These are phyloP conservation scores for Pachyrhizus erosus DNA, from an alignment of 306 rosid genomes.

Conservation along the genomic window DNA sequence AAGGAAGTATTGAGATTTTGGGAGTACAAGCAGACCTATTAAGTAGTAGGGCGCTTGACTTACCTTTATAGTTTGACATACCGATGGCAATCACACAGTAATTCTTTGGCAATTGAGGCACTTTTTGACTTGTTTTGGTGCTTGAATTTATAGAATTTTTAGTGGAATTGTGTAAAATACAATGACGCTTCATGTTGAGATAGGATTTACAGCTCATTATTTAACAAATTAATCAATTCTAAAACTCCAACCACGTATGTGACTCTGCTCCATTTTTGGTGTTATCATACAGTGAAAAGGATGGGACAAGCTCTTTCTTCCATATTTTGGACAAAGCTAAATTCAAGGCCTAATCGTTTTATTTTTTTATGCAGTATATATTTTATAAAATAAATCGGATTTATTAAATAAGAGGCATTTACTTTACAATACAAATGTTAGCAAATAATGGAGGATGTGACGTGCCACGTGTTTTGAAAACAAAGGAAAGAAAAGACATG, in stretches of 20 bases:
- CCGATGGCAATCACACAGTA: background rate
- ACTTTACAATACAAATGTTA: background rate
- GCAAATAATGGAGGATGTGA: conserved; percentile 16
- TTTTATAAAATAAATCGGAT: background rate
- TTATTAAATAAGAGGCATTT: background rate
- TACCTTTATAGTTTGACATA: background rate
- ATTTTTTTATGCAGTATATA: background rate
- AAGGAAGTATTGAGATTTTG: background rate
- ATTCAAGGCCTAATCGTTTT: background rate
- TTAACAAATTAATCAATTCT: background rate
- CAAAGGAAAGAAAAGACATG: conserved; percentile 2
- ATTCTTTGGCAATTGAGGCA: background rate
- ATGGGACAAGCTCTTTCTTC: background rate
- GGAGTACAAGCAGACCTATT: background rate
- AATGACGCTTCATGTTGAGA: conserved; percentile 20
- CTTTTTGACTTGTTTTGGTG: conserved; percentile 36
- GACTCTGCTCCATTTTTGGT: background rate
- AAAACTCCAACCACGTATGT: conserved; percentile 6
- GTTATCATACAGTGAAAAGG: background rate
- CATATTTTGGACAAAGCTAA: background rate
- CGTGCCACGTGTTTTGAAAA: background rate
- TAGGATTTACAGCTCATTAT: conserved; percentile 6
- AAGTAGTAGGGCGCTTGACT: background rate
- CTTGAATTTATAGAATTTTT: background rate
- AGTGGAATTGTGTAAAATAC: conserved; percentile 6